phyloP scores from a whole-genome alignment of 2,329 filamentous ascomycete genomes.

The Sporothrix protearum region DNA sequence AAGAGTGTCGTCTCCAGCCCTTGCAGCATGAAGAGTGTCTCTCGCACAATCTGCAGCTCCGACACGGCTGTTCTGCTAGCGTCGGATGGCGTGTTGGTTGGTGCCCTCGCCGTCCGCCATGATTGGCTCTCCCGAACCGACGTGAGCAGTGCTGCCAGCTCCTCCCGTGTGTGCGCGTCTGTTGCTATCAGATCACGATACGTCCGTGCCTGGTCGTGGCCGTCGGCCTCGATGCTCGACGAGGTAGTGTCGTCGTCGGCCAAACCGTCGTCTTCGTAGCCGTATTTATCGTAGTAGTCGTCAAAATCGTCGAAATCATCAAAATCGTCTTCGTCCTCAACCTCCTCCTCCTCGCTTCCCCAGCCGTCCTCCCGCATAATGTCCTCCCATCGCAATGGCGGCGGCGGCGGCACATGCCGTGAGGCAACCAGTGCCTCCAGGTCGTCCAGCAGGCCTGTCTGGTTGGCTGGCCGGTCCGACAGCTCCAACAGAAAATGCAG shows the following conservation, averaged over 20 bases:
- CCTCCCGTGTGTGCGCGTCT: conserved; percentile 29
- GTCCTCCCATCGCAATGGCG: conserved; percentile 70
- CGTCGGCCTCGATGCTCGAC: conserved; percentile 35
- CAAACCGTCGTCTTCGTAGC: conserved; percentile 55
- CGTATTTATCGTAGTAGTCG: conserved; percentile 42
- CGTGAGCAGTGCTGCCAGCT: conserved; percentile 37
- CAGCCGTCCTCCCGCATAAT: conserved; percentile 74
- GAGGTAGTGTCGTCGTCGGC: conserved; percentile 58
- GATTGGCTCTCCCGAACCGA: conserved; percentile 43
- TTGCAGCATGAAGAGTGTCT: conserved; percentile 80
- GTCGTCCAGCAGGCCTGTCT: conserved; percentile 58
- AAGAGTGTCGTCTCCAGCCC: conserved; percentile 76
- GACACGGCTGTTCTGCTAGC: conserved; percentile 46
- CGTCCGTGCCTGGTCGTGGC: conserved; percentile 21
- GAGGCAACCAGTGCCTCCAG: conserved; percentile 54
- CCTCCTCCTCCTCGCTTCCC: conserved; percentile 53
- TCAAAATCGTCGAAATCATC: conserved; percentile 63
- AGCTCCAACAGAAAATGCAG: conserved; percentile 75
- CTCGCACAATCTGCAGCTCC: conserved; percentile 70
- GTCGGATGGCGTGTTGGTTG: too few relatives aligned
- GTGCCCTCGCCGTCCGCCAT: conserved; percentile 39
- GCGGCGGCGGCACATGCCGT: conserved; percentile 41
- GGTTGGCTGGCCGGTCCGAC: conserved; percentile 72
- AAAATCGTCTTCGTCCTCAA: conserved; percentile 53
- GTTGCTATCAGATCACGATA: conserved; percentile 34